Conservation (phyloP, 78 protist genomes). For the Guillardia theta region DNA sequence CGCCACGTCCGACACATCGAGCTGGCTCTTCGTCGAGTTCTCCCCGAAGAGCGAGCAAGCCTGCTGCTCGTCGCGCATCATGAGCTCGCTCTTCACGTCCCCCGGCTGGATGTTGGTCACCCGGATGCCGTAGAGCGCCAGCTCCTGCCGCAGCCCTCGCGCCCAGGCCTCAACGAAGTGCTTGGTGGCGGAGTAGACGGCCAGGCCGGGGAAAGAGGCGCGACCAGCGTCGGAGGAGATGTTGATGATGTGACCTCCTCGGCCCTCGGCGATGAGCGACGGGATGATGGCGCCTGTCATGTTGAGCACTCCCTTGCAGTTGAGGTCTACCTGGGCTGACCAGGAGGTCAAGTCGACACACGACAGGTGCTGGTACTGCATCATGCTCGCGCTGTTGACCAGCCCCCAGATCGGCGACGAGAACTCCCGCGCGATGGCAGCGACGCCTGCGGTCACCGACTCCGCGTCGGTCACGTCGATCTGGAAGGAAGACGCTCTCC, state of each 20-base stretch:
- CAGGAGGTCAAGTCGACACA: not conserved
- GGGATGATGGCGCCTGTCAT: not conserved
- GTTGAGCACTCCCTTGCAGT: not conserved
- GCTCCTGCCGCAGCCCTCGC: not conserved
- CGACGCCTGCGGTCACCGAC: not conserved
- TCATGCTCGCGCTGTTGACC: not conserved
- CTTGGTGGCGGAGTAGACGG: not conserved
- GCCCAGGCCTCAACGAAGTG: not conserved
- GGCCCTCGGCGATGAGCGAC: not conserved
- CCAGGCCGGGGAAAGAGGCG: not conserved
- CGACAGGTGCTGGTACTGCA: not conserved
- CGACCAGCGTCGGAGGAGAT: not conserved
- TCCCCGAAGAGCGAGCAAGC: not conserved
- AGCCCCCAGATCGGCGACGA: not conserved
- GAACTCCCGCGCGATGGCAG: not conserved
- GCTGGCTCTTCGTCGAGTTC: not conserved
- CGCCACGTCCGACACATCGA: not conserved
- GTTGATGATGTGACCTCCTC: constrained; percentile 4
- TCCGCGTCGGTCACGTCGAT: not conserved
- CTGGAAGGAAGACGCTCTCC: not conserved
- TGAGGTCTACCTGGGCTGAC: not conserved
- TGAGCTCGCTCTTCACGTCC: not conserved
- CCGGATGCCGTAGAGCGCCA: not conserved
- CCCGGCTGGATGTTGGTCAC: not conserved
- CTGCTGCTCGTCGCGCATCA: not conserved